Base-by-base conservation (phyloP, 306 rosid genomes). In the Gastrolobium villosum region DNA sequence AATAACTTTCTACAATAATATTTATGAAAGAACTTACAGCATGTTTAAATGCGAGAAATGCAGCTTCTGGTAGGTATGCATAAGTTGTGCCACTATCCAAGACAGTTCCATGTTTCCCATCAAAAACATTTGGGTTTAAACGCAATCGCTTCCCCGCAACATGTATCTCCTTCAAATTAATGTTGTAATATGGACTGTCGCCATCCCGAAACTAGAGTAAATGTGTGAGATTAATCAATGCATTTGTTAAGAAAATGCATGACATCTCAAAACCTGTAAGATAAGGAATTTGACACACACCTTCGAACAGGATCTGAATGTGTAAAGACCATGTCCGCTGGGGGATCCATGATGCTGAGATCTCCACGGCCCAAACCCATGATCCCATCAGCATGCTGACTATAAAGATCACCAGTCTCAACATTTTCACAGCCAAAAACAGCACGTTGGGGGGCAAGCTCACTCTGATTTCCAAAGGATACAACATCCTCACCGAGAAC, bases 191-290 rank as follows among this genome's bases (percentile, higher is more conserved):
- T 77, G 96, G 96, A 89, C 99, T 96, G 99, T 96, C 61, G 90
- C 89, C 99, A 96, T 88, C 96, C 98, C 98, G 50, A 96, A 90
- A 96, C 98, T 93, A 96, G 92, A 91, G 99, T 96, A 93, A 93
- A 96, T 93, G 96, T 37, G 90, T 86, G 92, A 95, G 93, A 90
- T 88, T 85, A 82, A 88, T 84, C 82, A 81, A 88, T 86, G 90
- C 91, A 89, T 78, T 80, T 84, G 79, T 75, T 82, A 79, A 82
- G 89, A 66, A 80, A 82, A 87, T 83, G 77, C 90, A 89, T 57
- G 74, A 68, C 62, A 80, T 76, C 80, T 79, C 85, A 52, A 67
- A 82, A 82, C 75, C 70, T 31, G 67, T 37, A 53, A 72, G 50
- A 82, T 70, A 64, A 78, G 75, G 7, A 39, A 70, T 82, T 75